phyloP scores from a whole-genome alignment of 495 filamentous ascomycete species.

The Penicillium cataractarum region DNA sequence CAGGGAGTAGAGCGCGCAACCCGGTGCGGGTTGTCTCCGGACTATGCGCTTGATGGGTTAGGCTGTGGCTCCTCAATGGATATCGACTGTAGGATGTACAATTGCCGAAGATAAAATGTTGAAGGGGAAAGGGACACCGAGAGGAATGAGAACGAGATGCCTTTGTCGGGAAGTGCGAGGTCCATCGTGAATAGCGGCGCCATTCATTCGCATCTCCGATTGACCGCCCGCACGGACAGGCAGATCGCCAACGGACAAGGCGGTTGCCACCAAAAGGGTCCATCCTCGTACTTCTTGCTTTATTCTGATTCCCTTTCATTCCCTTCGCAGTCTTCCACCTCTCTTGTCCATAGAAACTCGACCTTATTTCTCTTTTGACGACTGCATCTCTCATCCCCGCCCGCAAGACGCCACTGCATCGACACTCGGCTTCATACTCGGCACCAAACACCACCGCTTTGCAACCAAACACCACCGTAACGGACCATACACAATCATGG shows the following conservation, averaged over 20 bases:
- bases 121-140: constrained; percentile 2
- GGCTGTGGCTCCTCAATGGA: not conserved
- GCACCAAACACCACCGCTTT: constrained; percentile 7
- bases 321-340: constrained; percentile 6
- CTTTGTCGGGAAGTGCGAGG: constrained; percentile 5
- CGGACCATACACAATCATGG: constrained; percentile 60
- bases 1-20: constrained; percentile 23
- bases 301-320: constrained; percentile 6
- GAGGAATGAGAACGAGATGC: constrained; percentile 7
- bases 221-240: constrained; percentile 39
- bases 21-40: constrained; percentile 5
- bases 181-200: constrained; percentile 11
- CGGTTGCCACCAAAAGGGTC: constrained; percentile 30
- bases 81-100: too few relatives aligned
- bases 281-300: constrained; percentile 4
- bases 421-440: constrained; percentile 8
- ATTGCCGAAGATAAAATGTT: not conserved
- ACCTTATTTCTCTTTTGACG: not conserved
- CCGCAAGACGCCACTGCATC: constrained; percentile 1
- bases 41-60: not conserved
- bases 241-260: constrained; percentile 29
- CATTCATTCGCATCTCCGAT: constrained; percentile 27
- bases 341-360: constrained; percentile 14
- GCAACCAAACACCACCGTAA: constrained; percentile 7
- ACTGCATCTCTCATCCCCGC: constrained; percentile 8